Percentiles rank a stretch among this genome's conserved stretches.
Evolutionary conservation across 2,329 filamentous ascomycete genomes (phyloP).

Genomic region (Exophiala sideris): DNA sequence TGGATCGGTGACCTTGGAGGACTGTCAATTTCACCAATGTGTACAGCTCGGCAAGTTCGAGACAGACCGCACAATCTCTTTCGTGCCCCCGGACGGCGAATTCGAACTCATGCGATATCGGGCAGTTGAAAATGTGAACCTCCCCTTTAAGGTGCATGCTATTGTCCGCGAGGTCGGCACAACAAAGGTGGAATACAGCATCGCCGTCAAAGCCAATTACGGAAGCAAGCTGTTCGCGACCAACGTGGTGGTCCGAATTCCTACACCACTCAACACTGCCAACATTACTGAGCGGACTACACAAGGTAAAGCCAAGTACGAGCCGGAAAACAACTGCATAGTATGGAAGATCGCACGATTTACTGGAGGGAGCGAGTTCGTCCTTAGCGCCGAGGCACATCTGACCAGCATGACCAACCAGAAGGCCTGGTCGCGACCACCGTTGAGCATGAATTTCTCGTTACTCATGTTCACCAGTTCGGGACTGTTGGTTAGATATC

Average conservation of each 20-base stretch:
- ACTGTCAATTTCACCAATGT: slow-evolving; percentile 98
- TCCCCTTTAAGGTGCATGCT: slow-evolving; percentile 97
- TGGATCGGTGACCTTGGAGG: slow-evolving; percentile 90
- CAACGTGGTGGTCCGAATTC: slow-evolving; percentile 90
- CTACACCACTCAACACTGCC: slow-evolving; percentile 93
- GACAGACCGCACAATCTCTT: slow-evolving; percentile 92
- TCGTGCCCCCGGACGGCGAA: slow-evolving; percentile 93
- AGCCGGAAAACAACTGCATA: slow-evolving; percentile 95
- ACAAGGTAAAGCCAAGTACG: slow-evolving; percentile 97
- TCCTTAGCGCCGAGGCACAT: slow-evolving; percentile 87
- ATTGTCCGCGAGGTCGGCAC: slow-evolving; percentile 97
- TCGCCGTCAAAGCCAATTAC: slow-evolving; percentile 95
- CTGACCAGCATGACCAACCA: slow-evolving; percentile 97
- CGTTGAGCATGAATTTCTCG: slow-evolving; percentile 86
- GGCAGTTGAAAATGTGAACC: slow-evolving; percentile 95
- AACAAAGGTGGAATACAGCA: slow-evolving; percentile 97
- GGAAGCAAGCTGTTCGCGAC: slow-evolving; percentile 94
- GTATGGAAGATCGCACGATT: slow-evolving; percentile 99
- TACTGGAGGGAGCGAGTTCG: slow-evolving; percentile 94
- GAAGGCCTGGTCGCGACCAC: slow-evolving; percentile 92
- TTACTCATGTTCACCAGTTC: slow-evolving; percentile 98
- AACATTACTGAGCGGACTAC: slow-evolving; percentile 88
- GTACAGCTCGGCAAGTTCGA: slow-evolving; percentile 97
- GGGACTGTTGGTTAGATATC: slow-evolving; percentile 83
- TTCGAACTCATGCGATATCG: slow-evolving; percentile 99